These are phyloP conservation scores for Laetiporus sulphureus DNA, from an alignment of 1,284 basidiomycete species.

Conservation along the genomic window DNA sequence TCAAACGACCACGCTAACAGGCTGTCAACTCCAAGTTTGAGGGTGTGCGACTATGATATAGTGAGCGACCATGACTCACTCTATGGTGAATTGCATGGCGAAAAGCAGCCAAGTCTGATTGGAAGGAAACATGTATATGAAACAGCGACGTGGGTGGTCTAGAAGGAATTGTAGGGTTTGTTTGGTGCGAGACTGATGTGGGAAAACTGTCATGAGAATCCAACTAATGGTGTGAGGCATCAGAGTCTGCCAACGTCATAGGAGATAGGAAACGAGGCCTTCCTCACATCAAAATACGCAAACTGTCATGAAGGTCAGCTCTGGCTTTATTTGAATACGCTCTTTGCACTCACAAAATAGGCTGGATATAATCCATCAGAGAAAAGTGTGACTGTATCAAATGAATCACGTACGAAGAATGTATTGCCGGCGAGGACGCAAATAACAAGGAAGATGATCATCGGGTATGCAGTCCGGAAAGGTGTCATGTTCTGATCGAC, in stretches of 20 bases:
- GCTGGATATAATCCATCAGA: background rate
- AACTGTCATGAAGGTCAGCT: conserved; percentile 11
- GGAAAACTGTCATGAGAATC: conserved; percentile 61
- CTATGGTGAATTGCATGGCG: conserved; percentile 57
- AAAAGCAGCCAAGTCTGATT: conserved; percentile 92
- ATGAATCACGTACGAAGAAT: conserved; percentile 40
- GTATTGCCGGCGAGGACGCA: conserved; percentile 65
- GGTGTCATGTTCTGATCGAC: conserved; percentile 54
- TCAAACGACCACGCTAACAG: conserved; percentile 85
- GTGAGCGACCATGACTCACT: conserved; percentile 33
- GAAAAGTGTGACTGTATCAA: too few relatives aligned
- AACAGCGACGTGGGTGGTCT: conserved; percentile 91
- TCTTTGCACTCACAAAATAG: background rate
- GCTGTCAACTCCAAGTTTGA: conserved; percentile 30
- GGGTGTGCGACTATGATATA: background rate
- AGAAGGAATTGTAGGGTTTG: conserved; percentile 88
- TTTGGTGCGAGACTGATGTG: conserved; percentile 48
- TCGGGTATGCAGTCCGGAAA: conserved; percentile 51
- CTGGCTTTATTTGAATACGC: too few relatives aligned
- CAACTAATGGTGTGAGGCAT: conserved; percentile 44
- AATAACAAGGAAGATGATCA: conserved; percentile 40
- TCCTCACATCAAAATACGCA: conserved; percentile 24
- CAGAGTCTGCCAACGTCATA: too few relatives aligned
- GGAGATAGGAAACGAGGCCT: too few relatives aligned
- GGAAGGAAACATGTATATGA: conserved; percentile 89